phyloP scores from a whole-genome alignment of 352 stramenopile genomes.

The Thalassiosira gravida region DNA sequence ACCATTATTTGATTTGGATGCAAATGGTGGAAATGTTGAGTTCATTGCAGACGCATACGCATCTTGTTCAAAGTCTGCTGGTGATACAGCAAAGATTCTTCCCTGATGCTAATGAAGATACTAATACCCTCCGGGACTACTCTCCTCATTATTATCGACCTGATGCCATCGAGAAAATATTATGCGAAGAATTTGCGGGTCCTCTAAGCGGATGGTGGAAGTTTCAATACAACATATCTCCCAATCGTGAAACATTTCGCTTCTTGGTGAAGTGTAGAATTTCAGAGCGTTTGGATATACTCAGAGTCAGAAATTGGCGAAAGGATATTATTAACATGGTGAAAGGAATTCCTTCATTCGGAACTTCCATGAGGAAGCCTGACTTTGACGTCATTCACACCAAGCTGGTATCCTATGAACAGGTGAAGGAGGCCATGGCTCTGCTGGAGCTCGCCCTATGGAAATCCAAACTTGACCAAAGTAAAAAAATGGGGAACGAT shows the following conservation, averaged over 20 bases:
- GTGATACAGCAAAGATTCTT: background rate
- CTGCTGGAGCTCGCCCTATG: constrained; percentile 20
- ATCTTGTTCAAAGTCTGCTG: background rate
- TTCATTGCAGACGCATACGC: background rate
- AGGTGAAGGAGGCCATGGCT: constrained; percentile 4
- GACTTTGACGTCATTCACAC: background rate
- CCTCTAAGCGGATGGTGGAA: no score
- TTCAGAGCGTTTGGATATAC: background rate
- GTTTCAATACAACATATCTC: no score
- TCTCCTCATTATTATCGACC: background rate
- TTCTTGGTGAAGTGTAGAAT: background rate
- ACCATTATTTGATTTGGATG: background rate
- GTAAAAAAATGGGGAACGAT: constrained; percentile 5
- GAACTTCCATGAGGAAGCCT: no score
- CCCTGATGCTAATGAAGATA: background rate
- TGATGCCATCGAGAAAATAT: background rate
- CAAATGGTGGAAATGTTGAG: constrained; percentile 1
- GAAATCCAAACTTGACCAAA: background rate
- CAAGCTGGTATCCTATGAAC: background rate
- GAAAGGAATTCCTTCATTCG: no score
- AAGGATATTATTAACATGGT: background rate
- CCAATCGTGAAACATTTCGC: background rate
- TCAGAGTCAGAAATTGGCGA: background rate
- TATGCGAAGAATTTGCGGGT: no score
- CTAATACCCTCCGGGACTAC: background rate